Percentiles rank a stretch among this genome's conserved stretches.
Conservation (phyloP, 1,284 basidiomycete genomes). For the Anthracocystis setariae region DNA sequence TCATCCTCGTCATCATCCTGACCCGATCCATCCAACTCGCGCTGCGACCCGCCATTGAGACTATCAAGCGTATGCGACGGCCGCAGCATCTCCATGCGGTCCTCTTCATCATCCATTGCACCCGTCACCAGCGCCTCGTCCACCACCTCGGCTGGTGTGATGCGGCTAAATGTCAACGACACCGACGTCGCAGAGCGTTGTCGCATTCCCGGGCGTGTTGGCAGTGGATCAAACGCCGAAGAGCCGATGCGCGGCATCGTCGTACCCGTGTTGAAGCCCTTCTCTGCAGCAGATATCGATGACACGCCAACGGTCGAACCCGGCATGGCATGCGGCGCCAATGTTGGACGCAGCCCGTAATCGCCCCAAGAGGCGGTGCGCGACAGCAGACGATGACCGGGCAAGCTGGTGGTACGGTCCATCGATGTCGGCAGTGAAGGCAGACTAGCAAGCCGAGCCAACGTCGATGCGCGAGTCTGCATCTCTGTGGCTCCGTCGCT, state of each 20-base stretch:
- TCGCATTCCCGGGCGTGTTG: slow-evolving; percentile 37
- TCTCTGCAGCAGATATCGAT: slow-evolving; percentile 6
- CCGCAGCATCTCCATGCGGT: slow-evolving; percentile 24
- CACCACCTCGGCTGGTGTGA: slow-evolving; percentile 43
- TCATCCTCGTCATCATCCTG: slow-evolving; percentile 26
- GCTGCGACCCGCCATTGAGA: slow-evolving; percentile 4
- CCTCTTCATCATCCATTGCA: slow-evolving; percentile 48
- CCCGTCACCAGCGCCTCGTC: slow-evolving; percentile 47
- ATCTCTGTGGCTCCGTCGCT: neutral
- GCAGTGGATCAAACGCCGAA: slow-evolving; percentile 32
- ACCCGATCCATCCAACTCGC: slow-evolving; percentile 11
- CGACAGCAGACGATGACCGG: slow-evolving; percentile 20
- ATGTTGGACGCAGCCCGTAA: slow-evolving; percentile 10
- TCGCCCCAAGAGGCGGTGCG: slow-evolving; percentile 17
- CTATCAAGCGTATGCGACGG: slow-evolving; percentile 20
- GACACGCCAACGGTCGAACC: slow-evolving; percentile 7
- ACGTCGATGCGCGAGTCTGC: neutral
- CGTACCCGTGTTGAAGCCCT: neutral
- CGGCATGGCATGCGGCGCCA: slow-evolving; percentile 14
- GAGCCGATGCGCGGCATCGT: slow-evolving; percentile 23
- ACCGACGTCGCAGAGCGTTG: slow-evolving; percentile 41
- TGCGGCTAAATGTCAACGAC: slow-evolving; percentile 42
- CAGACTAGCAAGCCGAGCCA: slow-evolving; percentile 17
- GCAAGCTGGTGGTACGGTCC: slow-evolving; percentile 43
- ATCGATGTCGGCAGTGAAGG: slow-evolving; percentile 18